phyloP scores from a whole-genome alignment of 495 filamentous ascomycete genomes.

The Margaritispora aquatica region DNA sequence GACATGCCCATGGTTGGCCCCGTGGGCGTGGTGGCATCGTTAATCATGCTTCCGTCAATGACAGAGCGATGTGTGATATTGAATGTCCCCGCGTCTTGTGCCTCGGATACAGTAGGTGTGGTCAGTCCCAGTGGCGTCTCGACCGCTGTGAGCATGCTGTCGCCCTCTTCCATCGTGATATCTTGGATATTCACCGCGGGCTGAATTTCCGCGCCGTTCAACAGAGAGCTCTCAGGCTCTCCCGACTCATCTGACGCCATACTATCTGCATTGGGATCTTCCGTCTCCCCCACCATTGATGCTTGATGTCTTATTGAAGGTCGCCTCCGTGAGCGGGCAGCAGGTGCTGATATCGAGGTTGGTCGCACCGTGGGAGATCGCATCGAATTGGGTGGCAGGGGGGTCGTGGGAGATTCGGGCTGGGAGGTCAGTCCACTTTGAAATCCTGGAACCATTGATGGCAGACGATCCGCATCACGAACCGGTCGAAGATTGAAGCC shows the following conservation, averaged over 20 bases:
- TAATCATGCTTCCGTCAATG: slow-evolving; percentile 83
- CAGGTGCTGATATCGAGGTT: slow-evolving; percentile 39
- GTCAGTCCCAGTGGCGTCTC: slow-evolving; percentile 66
- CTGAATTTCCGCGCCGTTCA: slow-evolving; percentile 17
- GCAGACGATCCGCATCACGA: slow-evolving; percentile 78
- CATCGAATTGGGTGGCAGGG: slow-evolving; percentile 56
- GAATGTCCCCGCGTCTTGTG: slow-evolving; percentile 65
- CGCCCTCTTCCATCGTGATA: slow-evolving; percentile 67
- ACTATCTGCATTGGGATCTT: slow-evolving; percentile 80
- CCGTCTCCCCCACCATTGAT: slow-evolving; percentile 79
- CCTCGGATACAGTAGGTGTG: slow-evolving; percentile 71
- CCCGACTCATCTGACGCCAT: slow-evolving; percentile 61
- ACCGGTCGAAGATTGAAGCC: slow-evolving; percentile 73
- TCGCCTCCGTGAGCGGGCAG: slow-evolving; percentile 44
- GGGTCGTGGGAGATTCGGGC: slow-evolving; percentile 90
- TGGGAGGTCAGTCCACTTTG: slow-evolving; percentile 73
- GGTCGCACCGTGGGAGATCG: slow-evolving; percentile 44
- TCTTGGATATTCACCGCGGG: slow-evolving; percentile 73
- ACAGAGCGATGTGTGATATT: slow-evolving; percentile 91
- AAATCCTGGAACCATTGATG: slow-evolving; percentile 72
- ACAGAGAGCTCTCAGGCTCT: slow-evolving; percentile 57
- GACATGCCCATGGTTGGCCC: slow-evolving; percentile 67
- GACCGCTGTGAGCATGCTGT: slow-evolving; percentile 72
- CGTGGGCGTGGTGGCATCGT: slow-evolving; percentile 45
- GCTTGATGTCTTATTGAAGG: slow-evolving; percentile 83